Evolutionary conservation across 2,329 filamentous ascomycete genomes (phyloP).

Genomic region (Xylariaceae sp.): DNA sequence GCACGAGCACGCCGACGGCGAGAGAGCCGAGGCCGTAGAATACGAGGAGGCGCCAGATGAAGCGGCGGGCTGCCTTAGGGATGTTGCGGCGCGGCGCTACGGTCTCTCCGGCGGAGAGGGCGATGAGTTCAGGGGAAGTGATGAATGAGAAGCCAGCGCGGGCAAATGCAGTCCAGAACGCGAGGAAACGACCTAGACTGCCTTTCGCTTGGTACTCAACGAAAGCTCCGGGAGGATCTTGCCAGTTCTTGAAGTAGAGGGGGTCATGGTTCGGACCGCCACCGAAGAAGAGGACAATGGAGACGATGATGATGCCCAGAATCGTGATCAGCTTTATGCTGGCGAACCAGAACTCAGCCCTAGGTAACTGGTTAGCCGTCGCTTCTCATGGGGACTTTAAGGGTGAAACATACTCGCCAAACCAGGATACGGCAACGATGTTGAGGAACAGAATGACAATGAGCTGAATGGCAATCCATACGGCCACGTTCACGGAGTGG

Average conservation of each 20-base stretch:
- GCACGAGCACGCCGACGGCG: conserved; percentile 55
- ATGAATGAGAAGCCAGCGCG: conserved; percentile 59
- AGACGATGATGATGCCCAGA: conserved; percentile 51
- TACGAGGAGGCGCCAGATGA: conserved; percentile 56
- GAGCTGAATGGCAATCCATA: conserved; percentile 57
- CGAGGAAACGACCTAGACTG: conserved; percentile 49
- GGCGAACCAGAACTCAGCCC: conserved; percentile 56
- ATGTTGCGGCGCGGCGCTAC: conserved; percentile 60
- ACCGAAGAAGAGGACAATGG: conserved; percentile 52
- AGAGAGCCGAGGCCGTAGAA: conserved; percentile 61
- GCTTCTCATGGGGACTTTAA: too few relatives aligned
- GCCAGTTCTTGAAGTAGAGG: conserved; percentile 48
- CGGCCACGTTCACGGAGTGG: conserved; percentile 44
- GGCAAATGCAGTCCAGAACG: conserved; percentile 53
- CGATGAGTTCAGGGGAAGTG: conserved; percentile 57
- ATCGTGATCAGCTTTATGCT: conserved; percentile 57
- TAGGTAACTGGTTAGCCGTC: conserved; percentile 3
- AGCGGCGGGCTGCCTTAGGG: conserved; percentile 58
- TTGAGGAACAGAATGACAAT: conserved; percentile 51
- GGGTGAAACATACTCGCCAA: conserved; percentile 43
- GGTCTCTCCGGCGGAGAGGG: conserved; percentile 61
- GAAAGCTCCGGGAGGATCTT: conserved; percentile 41
- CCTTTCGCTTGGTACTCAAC: conserved; percentile 43
- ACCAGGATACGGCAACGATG: conserved; percentile 51
- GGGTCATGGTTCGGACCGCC: conserved; percentile 47